Base-by-base conservation (phyloP, 306 rosid genomes). In the Quercus engelmannii region DNA sequence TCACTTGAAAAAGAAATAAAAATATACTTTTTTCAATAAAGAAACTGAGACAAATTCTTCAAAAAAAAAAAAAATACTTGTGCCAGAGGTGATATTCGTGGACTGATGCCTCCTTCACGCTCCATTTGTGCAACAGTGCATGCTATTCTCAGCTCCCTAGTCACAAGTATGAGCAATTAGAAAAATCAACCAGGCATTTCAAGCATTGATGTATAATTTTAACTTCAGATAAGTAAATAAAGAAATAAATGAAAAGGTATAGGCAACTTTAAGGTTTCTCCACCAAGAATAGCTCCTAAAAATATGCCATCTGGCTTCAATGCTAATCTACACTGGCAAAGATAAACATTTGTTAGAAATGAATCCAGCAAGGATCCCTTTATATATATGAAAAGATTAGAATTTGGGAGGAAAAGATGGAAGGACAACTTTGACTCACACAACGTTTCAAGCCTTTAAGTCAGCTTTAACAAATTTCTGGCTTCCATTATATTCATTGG, bases 51-150 rank as follows among this genome's bases (percentile, higher is more conserved):
- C 13, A 41, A 59, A 58, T 38, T 71, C 56, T n/a, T 11, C 31
- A 38, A 38, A 38, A 38, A 38, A 71, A n/a, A 72, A 26, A 78
- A 74, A 19, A 38, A 75, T 88, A 88, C 99, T 87, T 94, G 99
- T 46, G 99, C 99, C 87, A 94, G 84, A 56, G 99, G 99, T 12
- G 99, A 94, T 65, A 90, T 35, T 75, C 97, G 89, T 59, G 99
- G 99, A 89, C 99, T 92, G 83, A 92, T 90, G 73, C 99, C 97
- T 76, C 99, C 99, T 86, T 94, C 97, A 71, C 97, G 97, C 83
- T 92, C 99, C 97, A 94, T 92, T 79, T 94, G 99, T 65, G 99
- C 99, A 65, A 94, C 84, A 13, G 99, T 94, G 88, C 99, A 94
- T 30, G 99, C 97, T 82, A 94, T 91, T 89, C 99, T 88, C 81